These are phyloP conservation scores for Camelina neglecta DNA, from an alignment of 345 rosid genomes.

Conservation along the genomic window DNA sequence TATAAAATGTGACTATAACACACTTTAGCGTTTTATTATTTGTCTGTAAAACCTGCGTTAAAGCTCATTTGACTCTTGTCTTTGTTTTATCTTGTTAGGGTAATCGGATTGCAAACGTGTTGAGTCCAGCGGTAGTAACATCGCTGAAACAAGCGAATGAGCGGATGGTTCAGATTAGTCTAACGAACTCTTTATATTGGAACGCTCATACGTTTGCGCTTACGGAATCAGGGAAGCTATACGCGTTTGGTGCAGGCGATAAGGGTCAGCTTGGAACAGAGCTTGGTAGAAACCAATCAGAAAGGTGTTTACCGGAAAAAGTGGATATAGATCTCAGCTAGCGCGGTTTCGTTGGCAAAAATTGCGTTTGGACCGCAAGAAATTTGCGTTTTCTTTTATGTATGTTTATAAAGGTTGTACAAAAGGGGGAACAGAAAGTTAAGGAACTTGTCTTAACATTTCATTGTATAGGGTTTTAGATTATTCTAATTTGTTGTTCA, in stretches of 20 bases:
- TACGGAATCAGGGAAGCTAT: slow-evolving; percentile 85
- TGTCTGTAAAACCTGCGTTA: no score
- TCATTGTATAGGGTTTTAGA: slow-evolving; percentile 30
- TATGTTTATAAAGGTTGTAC: slow-evolving; percentile 40
- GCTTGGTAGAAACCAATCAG: slow-evolving; percentile 69
- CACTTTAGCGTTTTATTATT: background rate
- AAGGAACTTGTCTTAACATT: slow-evolving; percentile 45
- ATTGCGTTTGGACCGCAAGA: slow-evolving; percentile 20
- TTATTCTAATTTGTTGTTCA: slow-evolving; percentile 35
- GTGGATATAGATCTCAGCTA: slow-evolving; percentile 76
- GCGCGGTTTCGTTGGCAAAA: slow-evolving; percentile 25
- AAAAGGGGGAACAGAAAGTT: slow-evolving; percentile 32
- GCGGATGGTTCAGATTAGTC: slow-evolving; percentile 83
- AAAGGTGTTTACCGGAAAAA: slow-evolving; percentile 75
- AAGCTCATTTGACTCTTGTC: background rate
- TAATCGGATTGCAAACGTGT: slow-evolving; percentile 65
- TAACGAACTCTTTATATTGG: slow-evolving; percentile 91
- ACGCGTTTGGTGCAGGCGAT: slow-evolving; percentile 95
- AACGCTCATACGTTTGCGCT: slow-evolving; percentile 96
- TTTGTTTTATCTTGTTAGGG: slow-evolving; percentile 50
- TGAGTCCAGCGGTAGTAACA: slow-evolving; percentile 80
- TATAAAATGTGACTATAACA: background rate
- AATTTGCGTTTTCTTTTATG: slow-evolving; percentile 30
- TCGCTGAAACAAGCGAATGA: slow-evolving; percentile 79
- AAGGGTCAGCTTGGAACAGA: slow-evolving; percentile 96